A percentile compares a stretch with the other conserved stretches of the same genome.
Conservation (phyloP, 1,284 basidiomycete species). For the Mycena citricolor region DNA sequence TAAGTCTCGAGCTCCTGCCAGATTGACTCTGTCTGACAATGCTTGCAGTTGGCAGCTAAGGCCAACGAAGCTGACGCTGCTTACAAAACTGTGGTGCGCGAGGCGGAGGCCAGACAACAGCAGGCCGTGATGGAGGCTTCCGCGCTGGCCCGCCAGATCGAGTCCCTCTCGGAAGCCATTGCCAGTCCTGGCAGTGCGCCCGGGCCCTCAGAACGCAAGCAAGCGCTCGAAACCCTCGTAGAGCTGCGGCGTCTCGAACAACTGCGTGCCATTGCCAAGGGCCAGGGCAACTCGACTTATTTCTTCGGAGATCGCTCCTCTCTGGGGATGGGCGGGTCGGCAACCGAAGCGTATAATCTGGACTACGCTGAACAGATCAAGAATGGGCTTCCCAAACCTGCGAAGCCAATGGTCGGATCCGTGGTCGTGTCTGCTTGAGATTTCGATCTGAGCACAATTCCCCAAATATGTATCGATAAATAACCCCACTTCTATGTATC, state of each 20-base stretch:
- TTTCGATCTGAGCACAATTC: too few species aligned
- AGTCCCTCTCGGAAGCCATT: slow-evolving; percentile 41
- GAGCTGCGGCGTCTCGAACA: slow-evolving; percentile 50
- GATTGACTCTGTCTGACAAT: neutral
- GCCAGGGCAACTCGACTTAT: slow-evolving; percentile 50
- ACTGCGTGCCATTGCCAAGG: slow-evolving; percentile 48
- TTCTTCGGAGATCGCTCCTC: slow-evolving; percentile 50
- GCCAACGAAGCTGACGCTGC: slow-evolving; percentile 45
- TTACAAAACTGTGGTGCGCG: slow-evolving; percentile 43
- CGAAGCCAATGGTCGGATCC: too few species aligned
- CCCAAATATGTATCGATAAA: too few species aligned
- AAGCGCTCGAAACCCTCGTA: slow-evolving; percentile 42
- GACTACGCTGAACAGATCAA: slow-evolving; percentile 50
- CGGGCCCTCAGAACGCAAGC: slow-evolving; percentile 33
- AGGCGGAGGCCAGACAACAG: slow-evolving; percentile 45
- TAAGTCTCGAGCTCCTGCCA: slow-evolving; percentile 23
- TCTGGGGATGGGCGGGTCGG: slow-evolving; percentile 30
- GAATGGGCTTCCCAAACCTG: too few species aligned
- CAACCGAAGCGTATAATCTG: slow-evolving; percentile 39
- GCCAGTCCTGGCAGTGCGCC: slow-evolving; percentile 28
- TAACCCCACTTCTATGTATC: too few species aligned
- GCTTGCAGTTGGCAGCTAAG: slow-evolving; percentile 39
- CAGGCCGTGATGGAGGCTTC: slow-evolving; percentile 49
- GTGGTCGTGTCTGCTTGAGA: too few species aligned
- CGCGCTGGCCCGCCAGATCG: slow-evolving; percentile 48